phyloP scores from a whole-genome alignment of 2,329 filamentous ascomycete genomes.

The Amauroascus verrucosus region DNA sequence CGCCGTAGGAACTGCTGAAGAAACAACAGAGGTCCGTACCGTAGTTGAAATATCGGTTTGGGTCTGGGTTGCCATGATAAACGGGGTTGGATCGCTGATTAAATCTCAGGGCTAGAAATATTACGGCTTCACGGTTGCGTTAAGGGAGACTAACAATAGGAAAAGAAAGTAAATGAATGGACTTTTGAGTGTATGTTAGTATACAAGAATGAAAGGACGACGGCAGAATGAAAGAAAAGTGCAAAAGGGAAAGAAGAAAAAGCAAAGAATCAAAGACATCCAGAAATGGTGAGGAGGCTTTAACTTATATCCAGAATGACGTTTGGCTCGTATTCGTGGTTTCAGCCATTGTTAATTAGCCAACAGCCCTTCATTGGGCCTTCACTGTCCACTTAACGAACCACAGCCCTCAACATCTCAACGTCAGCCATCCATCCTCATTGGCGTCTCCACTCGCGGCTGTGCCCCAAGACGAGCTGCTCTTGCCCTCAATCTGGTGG shows the following conservation, averaged over 20 bases:
- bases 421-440: no score
- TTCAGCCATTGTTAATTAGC: neutral
- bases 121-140: neutral
- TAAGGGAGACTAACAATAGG: neutral
- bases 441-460: no score
- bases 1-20: constrained; percentile 1
- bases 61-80: constrained; percentile 4
- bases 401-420: no score
- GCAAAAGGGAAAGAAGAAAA: neutral
- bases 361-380: neutral
- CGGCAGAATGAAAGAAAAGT: neutral
- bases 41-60: neutral
- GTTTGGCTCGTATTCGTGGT: neutral
- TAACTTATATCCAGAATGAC: neutral
- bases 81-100: neutral
- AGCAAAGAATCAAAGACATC: neutral
- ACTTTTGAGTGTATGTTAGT: no score
- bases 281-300: no score
- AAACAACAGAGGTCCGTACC: neutral
- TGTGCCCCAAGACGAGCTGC: no score
- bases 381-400: no score
- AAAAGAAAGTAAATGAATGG: neutral
- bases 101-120: neutral
- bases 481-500: no score
- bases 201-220: neutral